Evolutionary conservation across 371 early-diverging fungal species (phyloP).

Genomic region (Mucor piriformis): DNA sequence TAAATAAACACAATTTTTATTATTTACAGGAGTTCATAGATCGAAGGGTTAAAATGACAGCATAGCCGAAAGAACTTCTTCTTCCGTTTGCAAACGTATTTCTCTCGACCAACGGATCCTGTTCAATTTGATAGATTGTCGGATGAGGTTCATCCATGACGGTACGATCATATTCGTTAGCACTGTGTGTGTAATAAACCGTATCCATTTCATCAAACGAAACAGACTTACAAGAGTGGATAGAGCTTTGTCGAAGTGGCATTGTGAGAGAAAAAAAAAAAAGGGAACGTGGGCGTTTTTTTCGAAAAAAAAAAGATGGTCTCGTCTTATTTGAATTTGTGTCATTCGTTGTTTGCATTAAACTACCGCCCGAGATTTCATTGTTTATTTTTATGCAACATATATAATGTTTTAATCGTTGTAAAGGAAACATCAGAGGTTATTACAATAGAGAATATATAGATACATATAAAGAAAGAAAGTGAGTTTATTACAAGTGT

Average conservation of each 20-base stretch:
- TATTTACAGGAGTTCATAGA: neutral
- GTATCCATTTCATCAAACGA: conserved; percentile 34
- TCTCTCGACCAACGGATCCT: conserved; percentile 13
- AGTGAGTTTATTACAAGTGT: no score
- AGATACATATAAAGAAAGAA: no score
- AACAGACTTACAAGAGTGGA: conserved; percentile 30
- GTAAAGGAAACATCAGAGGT: no score
- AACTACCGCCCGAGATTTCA: no score
- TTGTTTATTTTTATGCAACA: no score
- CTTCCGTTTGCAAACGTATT: conserved; percentile 18
- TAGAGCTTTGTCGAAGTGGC: neutral
- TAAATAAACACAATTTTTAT: neutral
- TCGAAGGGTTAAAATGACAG: conserved; percentile 9
- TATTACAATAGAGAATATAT: no score
- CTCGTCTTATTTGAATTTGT: no score
- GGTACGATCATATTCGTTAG: conserved; percentile 44
- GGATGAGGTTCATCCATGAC: conserved; percentile 3
- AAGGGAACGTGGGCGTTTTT: neutral
- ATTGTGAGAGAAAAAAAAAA: neutral
- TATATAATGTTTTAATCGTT: no score
- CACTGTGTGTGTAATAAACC: conserved; percentile 43
- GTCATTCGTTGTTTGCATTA: no score
- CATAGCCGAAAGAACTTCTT: conserved; percentile 15
- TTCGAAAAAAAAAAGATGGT: neutral
- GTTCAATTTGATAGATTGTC: conserved; percentile 10